Evolutionary conservation across 2,329 filamentous ascomycete genomes (phyloP).

Genomic region (Fusarium sarcochroum): DNA sequence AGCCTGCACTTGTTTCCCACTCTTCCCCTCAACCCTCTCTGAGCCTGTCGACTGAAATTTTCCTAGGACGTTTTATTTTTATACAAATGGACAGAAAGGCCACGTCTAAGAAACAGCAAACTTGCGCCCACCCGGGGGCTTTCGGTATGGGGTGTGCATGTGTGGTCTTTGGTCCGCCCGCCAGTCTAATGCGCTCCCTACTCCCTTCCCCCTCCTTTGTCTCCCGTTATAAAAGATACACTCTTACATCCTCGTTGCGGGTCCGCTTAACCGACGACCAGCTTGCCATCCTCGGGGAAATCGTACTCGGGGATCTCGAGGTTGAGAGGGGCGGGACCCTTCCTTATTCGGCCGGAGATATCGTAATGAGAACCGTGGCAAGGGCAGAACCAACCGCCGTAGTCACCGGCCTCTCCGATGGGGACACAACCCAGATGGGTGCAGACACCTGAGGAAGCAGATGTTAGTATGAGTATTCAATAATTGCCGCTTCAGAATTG

Average conservation of each 20-base stretch:
- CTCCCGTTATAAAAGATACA: slow-evolving; percentile 39
- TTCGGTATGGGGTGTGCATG: slow-evolving; percentile 29
- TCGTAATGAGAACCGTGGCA: slow-evolving; percentile 99
- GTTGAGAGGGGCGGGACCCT: slow-evolving; percentile 96
- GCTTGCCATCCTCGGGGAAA: slow-evolving; percentile 89
- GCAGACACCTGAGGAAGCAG: slow-evolving; percentile 80
- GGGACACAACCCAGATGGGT: slow-evolving; percentile 99
- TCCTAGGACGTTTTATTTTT: slow-evolving; percentile 55
- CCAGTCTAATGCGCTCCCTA: slow-evolving; percentile 46
- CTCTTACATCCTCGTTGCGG: slow-evolving; percentile 44
- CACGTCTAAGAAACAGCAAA: slow-evolving; percentile 55
- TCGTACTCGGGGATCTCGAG: slow-evolving; percentile 94
- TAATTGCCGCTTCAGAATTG: not conserved
- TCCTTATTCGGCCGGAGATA: slow-evolving; percentile 98
- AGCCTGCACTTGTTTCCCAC: slow-evolving; percentile 30
- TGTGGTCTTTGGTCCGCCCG: slow-evolving; percentile 32
- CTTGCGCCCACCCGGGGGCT: slow-evolving; percentile 45
- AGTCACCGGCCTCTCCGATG: slow-evolving; percentile 98
- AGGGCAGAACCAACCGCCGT: slow-evolving; percentile 99
- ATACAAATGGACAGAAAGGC: slow-evolving; percentile 55
- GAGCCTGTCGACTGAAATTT: slow-evolving; percentile 45
- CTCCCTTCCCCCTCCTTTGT: slow-evolving; percentile 17
- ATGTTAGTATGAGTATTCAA: slow-evolving; percentile 28
- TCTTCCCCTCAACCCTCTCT: slow-evolving; percentile 21
- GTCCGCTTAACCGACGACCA: slow-evolving; percentile 88